These are phyloP conservation scores for Penstemon newberryi DNA, from an alignment of 257 asterid species.

Conservation along the genomic window DNA sequence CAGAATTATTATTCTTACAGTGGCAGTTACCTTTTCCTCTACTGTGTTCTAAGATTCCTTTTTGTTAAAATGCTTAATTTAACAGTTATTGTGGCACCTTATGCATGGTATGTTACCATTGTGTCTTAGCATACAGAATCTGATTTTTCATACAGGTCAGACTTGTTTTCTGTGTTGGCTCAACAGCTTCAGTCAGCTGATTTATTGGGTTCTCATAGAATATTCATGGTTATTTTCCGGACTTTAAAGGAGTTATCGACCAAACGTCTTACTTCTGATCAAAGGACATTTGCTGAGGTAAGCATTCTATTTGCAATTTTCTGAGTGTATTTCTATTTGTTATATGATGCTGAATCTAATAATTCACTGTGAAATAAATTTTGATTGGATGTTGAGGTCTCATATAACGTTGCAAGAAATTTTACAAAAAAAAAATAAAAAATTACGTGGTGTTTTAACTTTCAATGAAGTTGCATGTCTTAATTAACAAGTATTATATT, in stretches of 20 bases:
- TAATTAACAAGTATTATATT: too few species aligned
- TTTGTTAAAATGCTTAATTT: neutral
- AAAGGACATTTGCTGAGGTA: conserved; percentile 89
- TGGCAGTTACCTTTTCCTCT: conserved; percentile 10
- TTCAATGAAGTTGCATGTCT: neutral
- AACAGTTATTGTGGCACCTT: conserved; percentile 3
- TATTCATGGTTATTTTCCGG: conserved; percentile 86
- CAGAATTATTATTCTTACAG: neutral
- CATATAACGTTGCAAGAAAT: conserved; percentile 3
- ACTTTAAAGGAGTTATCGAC: conserved; percentile 90
- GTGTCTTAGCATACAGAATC: conserved; percentile 25
- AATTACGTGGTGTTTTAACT: conserved; percentile 14
- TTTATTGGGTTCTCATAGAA: conserved; percentile 83
- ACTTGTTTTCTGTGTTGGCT: conserved; percentile 83
- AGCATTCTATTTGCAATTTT: conserved; percentile 17
- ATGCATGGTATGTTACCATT: conserved; percentile 20
- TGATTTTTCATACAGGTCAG: conserved; percentile 73
- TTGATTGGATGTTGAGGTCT: conserved; percentile 21
- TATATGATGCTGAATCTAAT: neutral
- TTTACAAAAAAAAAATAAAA: neutral
- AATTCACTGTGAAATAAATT: conserved; percentile 2
- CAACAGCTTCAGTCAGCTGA: conserved; percentile 88
- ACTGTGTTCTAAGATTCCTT: neutral
- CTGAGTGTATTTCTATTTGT: conserved; percentile 5
- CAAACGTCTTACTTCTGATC: conserved; percentile 85